phyloP scores from a whole-genome alignment of 2,329 filamentous ascomycete genomes.

The Dothideomycetes sp. region DNA sequence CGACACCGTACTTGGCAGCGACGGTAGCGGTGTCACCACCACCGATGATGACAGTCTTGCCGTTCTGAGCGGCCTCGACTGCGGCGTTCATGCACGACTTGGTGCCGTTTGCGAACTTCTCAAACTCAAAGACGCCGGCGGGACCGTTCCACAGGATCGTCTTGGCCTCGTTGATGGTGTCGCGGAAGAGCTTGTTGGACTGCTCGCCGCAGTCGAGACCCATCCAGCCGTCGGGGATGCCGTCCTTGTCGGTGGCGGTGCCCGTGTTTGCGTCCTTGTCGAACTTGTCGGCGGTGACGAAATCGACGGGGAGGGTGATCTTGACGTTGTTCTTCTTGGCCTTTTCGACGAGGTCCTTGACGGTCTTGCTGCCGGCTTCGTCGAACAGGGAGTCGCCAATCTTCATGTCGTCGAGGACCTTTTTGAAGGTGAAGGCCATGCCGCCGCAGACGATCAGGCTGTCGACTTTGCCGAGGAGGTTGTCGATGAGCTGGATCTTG shows the following conservation, averaged over 20 bases:
- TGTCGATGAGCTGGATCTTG: slow-evolving; percentile 99
- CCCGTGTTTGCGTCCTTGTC: slow-evolving; percentile 71
- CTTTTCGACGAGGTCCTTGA: slow-evolving; percentile 80
- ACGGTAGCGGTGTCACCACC: slow-evolving; percentile 97
- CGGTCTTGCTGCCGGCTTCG: slow-evolving; percentile 86
- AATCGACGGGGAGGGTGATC: slow-evolving; percentile 89
- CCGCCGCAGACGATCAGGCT: slow-evolving; percentile 92
- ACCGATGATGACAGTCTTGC: slow-evolving; percentile 96
- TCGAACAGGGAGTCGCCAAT: slow-evolving; percentile 92
- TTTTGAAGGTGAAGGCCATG: slow-evolving; percentile 99
- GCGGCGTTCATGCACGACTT: slow-evolving; percentile 86
- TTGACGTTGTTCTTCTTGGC: slow-evolving; percentile 94
- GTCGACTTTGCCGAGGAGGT: slow-evolving; percentile 96
- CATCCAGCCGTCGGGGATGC: slow-evolving; percentile 97
- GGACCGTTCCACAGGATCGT: slow-evolving; percentile 99
- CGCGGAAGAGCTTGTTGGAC: slow-evolving; percentile 79
- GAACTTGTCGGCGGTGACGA: slow-evolving; percentile 94
- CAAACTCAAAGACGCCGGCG: slow-evolving; percentile 93
- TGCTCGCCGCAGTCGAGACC: slow-evolving; percentile 89
- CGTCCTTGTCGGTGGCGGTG: slow-evolving; percentile 72
- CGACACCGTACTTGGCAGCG: slow-evolving; percentile 90
- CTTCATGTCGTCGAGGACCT: slow-evolving; percentile 82
- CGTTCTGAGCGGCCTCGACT: slow-evolving; percentile 67
- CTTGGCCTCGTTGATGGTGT: slow-evolving; percentile 77
- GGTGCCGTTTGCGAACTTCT: slow-evolving; percentile 85